phyloP scores from a whole-genome alignment of 176 grass and related monocot genomes.

The Oryza meridionalis region DNA sequence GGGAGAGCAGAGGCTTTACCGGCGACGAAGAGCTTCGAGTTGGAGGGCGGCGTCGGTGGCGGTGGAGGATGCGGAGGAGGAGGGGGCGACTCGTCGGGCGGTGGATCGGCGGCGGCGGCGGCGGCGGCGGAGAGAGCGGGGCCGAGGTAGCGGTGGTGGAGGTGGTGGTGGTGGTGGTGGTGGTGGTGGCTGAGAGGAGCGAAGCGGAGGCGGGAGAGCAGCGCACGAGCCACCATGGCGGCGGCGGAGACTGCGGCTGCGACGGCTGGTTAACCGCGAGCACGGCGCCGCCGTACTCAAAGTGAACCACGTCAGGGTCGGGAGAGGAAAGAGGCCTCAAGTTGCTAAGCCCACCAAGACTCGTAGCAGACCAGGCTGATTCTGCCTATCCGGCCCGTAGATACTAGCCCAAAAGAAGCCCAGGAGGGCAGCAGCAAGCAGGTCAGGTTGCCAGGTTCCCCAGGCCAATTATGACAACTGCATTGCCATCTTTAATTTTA shows the following conservation, averaged over 20 bases:
- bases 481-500: no score
- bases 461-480: no score
- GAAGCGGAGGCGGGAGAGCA: slow-evolving; percentile 43
- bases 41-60: slow-evolving; percentile 36
- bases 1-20: slow-evolving; percentile 39
- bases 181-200: slow-evolving; percentile 16
- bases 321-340: no score
- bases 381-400: no score
- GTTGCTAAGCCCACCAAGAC: no score
- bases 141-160: not conserved
- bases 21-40: slow-evolving; percentile 79
- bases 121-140: slow-evolving; percentile 38
- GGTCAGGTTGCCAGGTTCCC: no score
- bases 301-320: no score
- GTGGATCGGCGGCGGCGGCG: not conserved
- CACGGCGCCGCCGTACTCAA: not conserved
- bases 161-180: no score
- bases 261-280: not conserved
- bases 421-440: no score
- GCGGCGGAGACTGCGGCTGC: not conserved
- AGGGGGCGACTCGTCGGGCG: slow-evolving; percentile 25
- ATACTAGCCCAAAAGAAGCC: no score
- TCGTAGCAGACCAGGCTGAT: no score
- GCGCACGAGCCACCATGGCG: slow-evolving; percentile 5
- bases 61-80: not conserved